Base-by-base conservation (phyloP, 2,329 filamentous ascomycete genomes). In the Xylariaceae sp. region DNA sequence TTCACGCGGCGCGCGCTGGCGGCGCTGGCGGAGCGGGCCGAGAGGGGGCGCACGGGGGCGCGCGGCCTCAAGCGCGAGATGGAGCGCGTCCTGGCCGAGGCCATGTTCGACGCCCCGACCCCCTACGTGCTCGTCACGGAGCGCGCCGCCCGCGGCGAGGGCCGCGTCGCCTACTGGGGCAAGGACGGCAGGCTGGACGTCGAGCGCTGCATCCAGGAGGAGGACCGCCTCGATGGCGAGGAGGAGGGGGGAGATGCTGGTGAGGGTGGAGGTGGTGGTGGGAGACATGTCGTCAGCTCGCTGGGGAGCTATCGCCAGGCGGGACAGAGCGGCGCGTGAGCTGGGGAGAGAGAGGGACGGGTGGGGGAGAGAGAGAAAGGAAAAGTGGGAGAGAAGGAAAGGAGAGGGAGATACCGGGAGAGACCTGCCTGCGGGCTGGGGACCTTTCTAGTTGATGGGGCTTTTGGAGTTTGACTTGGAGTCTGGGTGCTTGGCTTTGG, bases 1-100 rank as follows among this genome's bases (percentile, higher is more conserved):
- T 93, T 96, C 61, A 95, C 90, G 0, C 81, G 77, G 3, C 77
- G 78, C 5, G 83, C 90, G 0, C 64, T 96, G n/a, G 71, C 79
- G 42, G 83, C 84, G 32, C 78, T 98, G 37, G 90, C 92, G 3
- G 74, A 79, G 40, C 63, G 71, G 25, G 82, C 81, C 18, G 61
- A 67, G 24, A 60, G 62, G 41, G 65, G 72, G 14, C 68, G 67
- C 36, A 95, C 90, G 0, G 92, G 92, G 3, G 85, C 85, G 1
- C 70, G 85, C 23, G 85, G 80, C 1, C 61, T 92, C 12, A 80
- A 86, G 50, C 86, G 85, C 56, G 83, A 88, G 51, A 80, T 90
- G 70, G 85, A 90, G 57, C 73, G 79, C 3, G 75, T 90, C 6
- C 64, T 90, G 9, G 79, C 78, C 3, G 84, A 89, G 56, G 77